Conservation (phyloP, 306 rosid genomes). For the Prunus kanzakura region DNA sequence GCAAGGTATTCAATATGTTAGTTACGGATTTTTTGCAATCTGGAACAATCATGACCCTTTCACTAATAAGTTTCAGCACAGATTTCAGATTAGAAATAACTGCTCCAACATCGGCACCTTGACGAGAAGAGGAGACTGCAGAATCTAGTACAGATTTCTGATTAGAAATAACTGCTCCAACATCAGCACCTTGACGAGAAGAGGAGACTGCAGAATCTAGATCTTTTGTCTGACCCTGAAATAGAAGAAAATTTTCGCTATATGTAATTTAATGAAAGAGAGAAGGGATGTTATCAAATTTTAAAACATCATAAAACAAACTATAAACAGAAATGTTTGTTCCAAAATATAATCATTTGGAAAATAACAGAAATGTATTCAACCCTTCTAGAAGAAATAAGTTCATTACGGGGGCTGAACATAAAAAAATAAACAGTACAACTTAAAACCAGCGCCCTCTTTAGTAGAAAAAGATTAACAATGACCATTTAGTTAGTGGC, state of each 20-base stretch:
- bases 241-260: conserved; percentile 21
- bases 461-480: neutral
- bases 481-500: neutral
- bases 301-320: neutral
- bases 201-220: conserved; percentile 88
- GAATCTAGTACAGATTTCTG: conserved; percentile 45
- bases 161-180: no score
- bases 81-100: conserved; percentile 84
- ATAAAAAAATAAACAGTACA: neutral
- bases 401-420: neutral
- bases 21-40: conserved; percentile 83
- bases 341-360: neutral
- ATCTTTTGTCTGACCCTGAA: conserved; percentile 83
- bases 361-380: neutral
- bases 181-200: conserved; percentile 77
- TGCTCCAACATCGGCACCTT: conserved; percentile 76
- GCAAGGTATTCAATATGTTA: conserved; percentile 82
- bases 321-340: neutral
- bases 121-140: conserved; percentile 86
- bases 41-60: conserved; percentile 82
- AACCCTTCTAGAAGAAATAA: neutral
- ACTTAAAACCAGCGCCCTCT: neutral
- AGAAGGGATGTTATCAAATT: conserved; percentile 3
- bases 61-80: conserved; percentile 79
- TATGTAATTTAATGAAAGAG: conserved; percentile 8